Conservation (phyloP, 179 eudicot genomes). For the Gypsophila paniculata region DNA sequence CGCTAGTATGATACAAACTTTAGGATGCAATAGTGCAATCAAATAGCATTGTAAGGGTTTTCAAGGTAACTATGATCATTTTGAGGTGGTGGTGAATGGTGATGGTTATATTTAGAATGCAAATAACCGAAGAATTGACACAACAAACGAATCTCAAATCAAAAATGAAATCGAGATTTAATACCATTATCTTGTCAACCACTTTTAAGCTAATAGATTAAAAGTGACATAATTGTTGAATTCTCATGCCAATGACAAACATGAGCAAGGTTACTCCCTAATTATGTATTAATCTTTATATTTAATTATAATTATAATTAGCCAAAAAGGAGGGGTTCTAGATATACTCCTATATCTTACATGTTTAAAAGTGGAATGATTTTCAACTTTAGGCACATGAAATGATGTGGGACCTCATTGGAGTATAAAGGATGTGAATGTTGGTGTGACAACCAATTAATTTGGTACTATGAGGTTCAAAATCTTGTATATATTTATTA, state of each 20-base stretch:
- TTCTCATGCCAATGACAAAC: not conserved
- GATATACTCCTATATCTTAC: not conserved
- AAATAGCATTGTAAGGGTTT: not conserved
- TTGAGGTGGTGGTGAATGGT: too few species aligned
- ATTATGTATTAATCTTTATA: not conserved
- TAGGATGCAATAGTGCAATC: not conserved
- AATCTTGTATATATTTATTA: not conserved
- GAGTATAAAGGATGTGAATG: constrained; percentile 30
- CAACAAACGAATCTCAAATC: not conserved
- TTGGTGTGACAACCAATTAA: constrained; percentile 25
- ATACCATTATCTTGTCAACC: too few species aligned
- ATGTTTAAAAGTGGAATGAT: constrained; percentile 26
- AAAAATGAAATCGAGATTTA: not conserved
- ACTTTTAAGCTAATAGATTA: too few species aligned
- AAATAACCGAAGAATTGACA: not conserved
- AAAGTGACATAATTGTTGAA: too few species aligned
- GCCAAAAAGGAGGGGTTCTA: not conserved
- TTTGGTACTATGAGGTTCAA: constrained; percentile 27
- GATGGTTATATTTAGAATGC: too few species aligned
- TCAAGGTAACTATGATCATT: not conserved
- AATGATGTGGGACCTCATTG: constrained; percentile 25
- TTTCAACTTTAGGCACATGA: constrained; percentile 24
- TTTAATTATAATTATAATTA: not conserved
- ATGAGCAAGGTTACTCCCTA: not conserved
- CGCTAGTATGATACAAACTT: too few species aligned